Conservation (phyloP, 192 early-diverging fungal genomes). For the Backusella liffmaniae region DNA sequence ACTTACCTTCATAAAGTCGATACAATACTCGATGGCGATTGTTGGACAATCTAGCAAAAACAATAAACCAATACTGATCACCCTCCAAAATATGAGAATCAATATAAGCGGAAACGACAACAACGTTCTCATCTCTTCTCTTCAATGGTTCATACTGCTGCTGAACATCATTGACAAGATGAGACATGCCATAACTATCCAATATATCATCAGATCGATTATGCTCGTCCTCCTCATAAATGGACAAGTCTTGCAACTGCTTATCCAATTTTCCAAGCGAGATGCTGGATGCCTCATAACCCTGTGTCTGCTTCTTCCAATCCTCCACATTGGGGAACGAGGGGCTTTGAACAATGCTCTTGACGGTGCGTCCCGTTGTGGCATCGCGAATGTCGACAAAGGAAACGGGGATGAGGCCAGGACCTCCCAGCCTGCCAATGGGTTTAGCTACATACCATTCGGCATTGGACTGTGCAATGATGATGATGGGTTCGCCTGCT, state of each 20-base stretch:
- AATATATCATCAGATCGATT: constrained; percentile 12
- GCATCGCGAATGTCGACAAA: constrained; percentile 76
- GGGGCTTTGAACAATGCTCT: constrained; percentile 60
- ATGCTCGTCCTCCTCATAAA: neutral
- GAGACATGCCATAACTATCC: constrained; percentile 10
- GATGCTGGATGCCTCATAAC: constrained; percentile 52
- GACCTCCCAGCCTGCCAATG: constrained; percentile 56
- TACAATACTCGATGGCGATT: constrained; percentile 61
- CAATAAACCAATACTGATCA: constrained; percentile 70
- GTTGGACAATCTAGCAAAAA: constrained; percentile 52
- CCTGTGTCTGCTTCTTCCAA: constrained; percentile 63
- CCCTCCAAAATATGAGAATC: constrained; percentile 68
- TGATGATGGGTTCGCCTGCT: constrained; percentile 68
- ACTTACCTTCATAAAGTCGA: constrained; percentile 62
- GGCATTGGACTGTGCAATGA: constrained; percentile 75
- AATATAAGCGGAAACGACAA: constrained; percentile 53
- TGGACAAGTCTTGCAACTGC: neutral
- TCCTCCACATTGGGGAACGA: constrained; percentile 63
- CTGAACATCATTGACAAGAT: neutral
- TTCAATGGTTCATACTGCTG: neutral
- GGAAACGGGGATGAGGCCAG: constrained; percentile 73
- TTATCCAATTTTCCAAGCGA: constrained; percentile 17
- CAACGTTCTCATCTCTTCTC: constrained; percentile 14
- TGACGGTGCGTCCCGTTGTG: constrained; percentile 60
- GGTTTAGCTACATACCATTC: constrained; percentile 83